Percentiles rank a stretch among this genome's conserved stretches.
phyloP scores from a whole-genome alignment of 176 grass and related monocot species.

The Lolium multiflorum region DNA sequence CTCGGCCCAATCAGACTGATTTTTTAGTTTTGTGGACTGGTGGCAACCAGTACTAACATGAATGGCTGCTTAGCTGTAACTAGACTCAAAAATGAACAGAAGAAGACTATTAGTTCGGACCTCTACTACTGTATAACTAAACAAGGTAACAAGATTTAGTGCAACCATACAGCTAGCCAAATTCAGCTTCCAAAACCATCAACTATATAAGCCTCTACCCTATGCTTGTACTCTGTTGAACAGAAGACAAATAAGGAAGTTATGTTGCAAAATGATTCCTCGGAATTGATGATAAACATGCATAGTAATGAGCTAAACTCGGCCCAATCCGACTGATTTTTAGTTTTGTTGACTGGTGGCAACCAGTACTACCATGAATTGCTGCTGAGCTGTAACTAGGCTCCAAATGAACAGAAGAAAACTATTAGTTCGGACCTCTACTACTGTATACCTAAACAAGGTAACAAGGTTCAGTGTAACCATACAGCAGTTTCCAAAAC shows the following conservation, averaged over 20 bases:
- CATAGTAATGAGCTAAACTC: background rate
- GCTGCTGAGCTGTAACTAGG: background rate
- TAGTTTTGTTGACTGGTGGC: background rate
- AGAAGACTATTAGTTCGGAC: background rate
- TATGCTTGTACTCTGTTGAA: background rate
- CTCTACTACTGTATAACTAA: background rate
- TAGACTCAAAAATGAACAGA: background rate
- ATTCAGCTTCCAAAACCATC: background rate
- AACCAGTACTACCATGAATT: background rate
- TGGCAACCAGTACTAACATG: background rate
- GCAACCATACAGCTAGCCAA: background rate
- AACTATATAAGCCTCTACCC: conserved; percentile 7
- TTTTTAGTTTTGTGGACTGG: background rate
- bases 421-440: background rate
- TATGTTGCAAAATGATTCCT: background rate
- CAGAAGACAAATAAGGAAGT: background rate
- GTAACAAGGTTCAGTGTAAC: background rate
- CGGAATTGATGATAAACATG: background rate
- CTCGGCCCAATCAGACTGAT: background rate
- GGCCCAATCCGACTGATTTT: background rate
- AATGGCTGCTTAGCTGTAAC: background rate
- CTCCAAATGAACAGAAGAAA: background rate
- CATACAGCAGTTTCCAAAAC: background rate
- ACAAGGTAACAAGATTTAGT: background rate
- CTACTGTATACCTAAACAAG: background rate